Conservation (phyloP, 805 yeast species). For the Candida sithepensis region DNA sequence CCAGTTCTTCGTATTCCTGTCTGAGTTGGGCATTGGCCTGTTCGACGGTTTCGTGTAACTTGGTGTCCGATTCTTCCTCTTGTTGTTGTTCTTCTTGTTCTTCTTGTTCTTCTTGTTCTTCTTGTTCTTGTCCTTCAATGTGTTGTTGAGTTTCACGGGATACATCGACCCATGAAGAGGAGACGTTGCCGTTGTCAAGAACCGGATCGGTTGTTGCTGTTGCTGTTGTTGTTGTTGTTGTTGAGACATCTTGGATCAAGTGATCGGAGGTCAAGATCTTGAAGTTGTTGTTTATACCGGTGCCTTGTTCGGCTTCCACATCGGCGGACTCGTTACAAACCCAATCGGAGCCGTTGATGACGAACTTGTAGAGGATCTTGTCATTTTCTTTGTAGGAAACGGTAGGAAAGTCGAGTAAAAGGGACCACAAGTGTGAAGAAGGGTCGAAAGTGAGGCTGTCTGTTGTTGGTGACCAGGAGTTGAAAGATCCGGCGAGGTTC, state of each 20-base stretch:
- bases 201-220: background rate
- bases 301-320: slow-evolving; percentile 18
- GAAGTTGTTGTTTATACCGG: slow-evolving; percentile 27
- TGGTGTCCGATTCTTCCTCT: background rate
- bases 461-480: slow-evolving; percentile 16
- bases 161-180: background rate
- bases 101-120: background rate
- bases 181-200: background rate
- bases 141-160: background rate
- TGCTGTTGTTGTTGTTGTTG: background rate
- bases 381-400: slow-evolving; percentile 5
- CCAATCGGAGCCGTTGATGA: slow-evolving; percentile 26
- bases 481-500: slow-evolving; percentile 22
- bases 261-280: slow-evolving; percentile 6
- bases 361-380: slow-evolving; percentile 27
- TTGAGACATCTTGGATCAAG: background rate
- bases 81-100: background rate
- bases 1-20: background rate
- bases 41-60: background rate
- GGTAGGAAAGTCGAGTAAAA: slow-evolving; percentile 1
- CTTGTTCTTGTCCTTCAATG: background rate
- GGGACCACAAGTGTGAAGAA: slow-evolving; percentile 6
- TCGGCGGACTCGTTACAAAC: slow-evolving; percentile 20
- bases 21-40: background rate
- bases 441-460: slow-evolving; percentile 7